Evolutionary conservation across 2,329 filamentous ascomycete species (phyloP).

Genomic region (Hypoxylon sp.): DNA sequence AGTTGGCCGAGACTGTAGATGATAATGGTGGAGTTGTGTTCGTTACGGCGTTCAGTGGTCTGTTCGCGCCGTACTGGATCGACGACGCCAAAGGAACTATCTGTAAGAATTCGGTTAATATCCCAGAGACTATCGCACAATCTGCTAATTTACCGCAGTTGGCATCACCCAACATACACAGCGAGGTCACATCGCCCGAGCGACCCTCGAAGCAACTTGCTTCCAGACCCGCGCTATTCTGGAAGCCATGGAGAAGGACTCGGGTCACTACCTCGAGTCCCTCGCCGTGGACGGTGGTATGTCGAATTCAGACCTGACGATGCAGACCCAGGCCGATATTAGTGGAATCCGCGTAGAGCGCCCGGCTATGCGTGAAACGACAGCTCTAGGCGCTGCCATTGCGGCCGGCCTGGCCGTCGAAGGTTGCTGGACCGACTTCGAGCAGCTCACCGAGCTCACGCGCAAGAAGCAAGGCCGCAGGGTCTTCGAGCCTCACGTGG

Average conservation of each 20-base stretch:
- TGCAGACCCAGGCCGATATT: slow-evolving; percentile 92
- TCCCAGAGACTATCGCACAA: neutral
- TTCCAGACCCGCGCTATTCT: slow-evolving; percentile 94
- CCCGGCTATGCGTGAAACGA: slow-evolving; percentile 90
- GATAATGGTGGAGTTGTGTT: slow-evolving; percentile 88
- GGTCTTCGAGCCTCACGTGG: slow-evolving; percentile 76
- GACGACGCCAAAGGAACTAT: slow-evolving; percentile 91
- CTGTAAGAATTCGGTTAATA: slow-evolving; percentile 61
- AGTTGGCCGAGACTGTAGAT: slow-evolving; percentile 63
- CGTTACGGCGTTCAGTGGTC: slow-evolving; percentile 89
- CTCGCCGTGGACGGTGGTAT: slow-evolving; percentile 90
- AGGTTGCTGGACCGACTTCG: slow-evolving; percentile 80
- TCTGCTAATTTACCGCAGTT: slow-evolving; percentile 58
- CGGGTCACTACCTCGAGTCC: slow-evolving; percentile 77
- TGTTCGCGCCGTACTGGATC: slow-evolving; percentile 96
- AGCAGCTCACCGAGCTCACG: slow-evolving; percentile 75
- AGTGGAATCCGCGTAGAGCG: slow-evolving; percentile 85
- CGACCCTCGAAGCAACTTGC: slow-evolving; percentile 90
- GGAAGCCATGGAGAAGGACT: slow-evolving; percentile 90
- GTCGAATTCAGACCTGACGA: slow-evolving; percentile 87
- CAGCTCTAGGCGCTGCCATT: slow-evolving; percentile 87
- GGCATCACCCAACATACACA: slow-evolving; percentile 88
- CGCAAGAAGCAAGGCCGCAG: slow-evolving; percentile 75
- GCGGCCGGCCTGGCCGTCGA: slow-evolving; percentile 84
- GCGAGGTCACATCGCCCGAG: slow-evolving; percentile 86